Conservation (phyloP, 306 rosid species). For the Rosa rugosa region DNA sequence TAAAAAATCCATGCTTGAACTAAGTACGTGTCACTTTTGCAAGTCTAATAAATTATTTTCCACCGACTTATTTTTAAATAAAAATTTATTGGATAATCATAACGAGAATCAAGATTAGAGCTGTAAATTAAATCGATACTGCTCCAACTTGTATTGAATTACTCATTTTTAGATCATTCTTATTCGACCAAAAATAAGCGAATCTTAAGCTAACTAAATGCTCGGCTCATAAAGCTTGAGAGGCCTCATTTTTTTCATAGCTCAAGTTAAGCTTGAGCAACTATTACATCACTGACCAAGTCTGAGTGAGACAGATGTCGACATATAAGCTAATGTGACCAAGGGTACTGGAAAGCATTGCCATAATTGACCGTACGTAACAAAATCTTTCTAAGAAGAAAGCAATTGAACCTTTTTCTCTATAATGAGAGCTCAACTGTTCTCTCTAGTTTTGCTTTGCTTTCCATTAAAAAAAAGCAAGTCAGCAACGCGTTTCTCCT, state of each 20-base stretch:
- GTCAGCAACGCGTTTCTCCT: slow-evolving; percentile 53
- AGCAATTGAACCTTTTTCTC: slow-evolving; percentile 28
- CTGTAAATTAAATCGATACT: too few relatives aligned
- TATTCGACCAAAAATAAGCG: neutral
- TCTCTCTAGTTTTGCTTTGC: neutral
- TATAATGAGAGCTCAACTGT: slow-evolving; percentile 13
- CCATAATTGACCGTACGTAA: slow-evolving; percentile 28
- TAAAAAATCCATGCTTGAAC: too few relatives aligned
- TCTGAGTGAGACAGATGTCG: neutral
- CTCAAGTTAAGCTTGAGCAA: neutral
- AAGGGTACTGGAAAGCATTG: slow-evolving; percentile 11
- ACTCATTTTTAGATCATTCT: neutral
- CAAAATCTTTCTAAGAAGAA: slow-evolving; percentile 30
- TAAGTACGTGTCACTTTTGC: too few relatives aligned
- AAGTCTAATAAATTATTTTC: too few relatives aligned
- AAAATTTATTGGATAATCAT: too few relatives aligned
- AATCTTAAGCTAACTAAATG: neutral
- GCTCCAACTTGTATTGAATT: too few relatives aligned
- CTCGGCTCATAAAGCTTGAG: neutral
- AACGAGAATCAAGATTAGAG: too few relatives aligned
- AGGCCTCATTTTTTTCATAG: neutral
- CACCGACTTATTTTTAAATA: too few relatives aligned
- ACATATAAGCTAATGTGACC: neutral
- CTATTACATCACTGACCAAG: neutral
- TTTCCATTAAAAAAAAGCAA: slow-evolving; percentile 10